Evolutionary conservation across 257 asterid species (phyloP), one percentile per base, ranked within the genome.

Genomic region (Capsicum pubescens): DNA sequence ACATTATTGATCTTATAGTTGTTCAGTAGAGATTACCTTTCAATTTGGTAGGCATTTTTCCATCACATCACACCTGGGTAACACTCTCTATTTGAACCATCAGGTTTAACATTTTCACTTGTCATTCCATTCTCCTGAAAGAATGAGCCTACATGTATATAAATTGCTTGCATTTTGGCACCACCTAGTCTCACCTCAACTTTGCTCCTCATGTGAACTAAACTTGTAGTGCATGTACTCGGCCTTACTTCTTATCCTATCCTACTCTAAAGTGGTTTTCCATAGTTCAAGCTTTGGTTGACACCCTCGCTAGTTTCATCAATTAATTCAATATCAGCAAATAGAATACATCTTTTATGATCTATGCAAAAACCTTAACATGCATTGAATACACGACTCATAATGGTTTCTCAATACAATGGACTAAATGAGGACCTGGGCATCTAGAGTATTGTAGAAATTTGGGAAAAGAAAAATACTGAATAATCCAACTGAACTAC

Each of bases 331-430:
- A 59, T 59, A 17, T 59, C 66, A 17, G 11, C 66, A 59, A 59
- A 17, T 7, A 59, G 66, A 9, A 60, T n/a, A 8, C 67, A n/a
- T 35, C 72, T 35, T 66, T 35, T 66, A 66, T 66, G 17, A 66
- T 66, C 48, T 32, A 66, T 1, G 11, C 48, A 35, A 66, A 66
- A 6, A 9, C 19, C 71, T 66, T 66, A 35, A 15, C 72, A 66
- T 10, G n/a, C 80, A 72, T 48, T 48, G 80, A 72, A 72, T 72
- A 21, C 80, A 19, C 59, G 3, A 72, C 19, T 72, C 60, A 71
- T 71, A 19, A 46, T 71, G 58, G 58, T 72, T 48, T 48, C 59
- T 19, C 7, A 12, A 72, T 48, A 19, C 8, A 42, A 72, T 72
- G 42, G 59, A 48, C 60, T 11, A 72, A 72, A 72, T 72, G 42